phyloP scores from a whole-genome alignment of 1,139 yeast species.

The Magnusiomyces sp. region DNA sequence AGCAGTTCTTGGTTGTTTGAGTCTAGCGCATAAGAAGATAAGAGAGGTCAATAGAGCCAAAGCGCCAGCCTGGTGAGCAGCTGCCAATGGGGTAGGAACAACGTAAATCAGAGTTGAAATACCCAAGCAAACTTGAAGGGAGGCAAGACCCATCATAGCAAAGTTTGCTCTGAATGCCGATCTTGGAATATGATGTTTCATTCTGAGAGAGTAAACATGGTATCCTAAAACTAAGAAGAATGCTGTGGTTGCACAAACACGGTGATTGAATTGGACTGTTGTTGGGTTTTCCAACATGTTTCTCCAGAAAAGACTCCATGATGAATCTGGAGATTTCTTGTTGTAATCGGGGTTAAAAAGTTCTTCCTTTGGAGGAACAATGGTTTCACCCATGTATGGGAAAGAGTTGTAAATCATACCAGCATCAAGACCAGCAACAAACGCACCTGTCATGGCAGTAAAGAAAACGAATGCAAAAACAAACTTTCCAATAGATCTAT shows the following conservation, averaged over 20 bases:
- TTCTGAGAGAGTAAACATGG: constrained; percentile 49
- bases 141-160: constrained; percentile 69
- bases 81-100: constrained; percentile 90
- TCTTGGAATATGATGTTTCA: constrained; percentile 50
- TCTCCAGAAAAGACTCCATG: constrained; percentile 76
- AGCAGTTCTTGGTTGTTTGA: constrained; percentile 55
- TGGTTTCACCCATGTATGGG: constrained; percentile 84
- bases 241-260: constrained; percentile 76
- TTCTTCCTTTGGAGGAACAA: constrained; percentile 65
- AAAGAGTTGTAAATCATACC: constrained; percentile 92
- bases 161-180: constrained; percentile 50
- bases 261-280: constrained; percentile 87
- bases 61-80: constrained; percentile 97
- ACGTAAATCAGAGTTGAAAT: constrained; percentile 75
- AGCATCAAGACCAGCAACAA: constrained; percentile 98
- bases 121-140: constrained; percentile 79
- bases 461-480: constrained; percentile 63
- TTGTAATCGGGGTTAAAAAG: constrained; percentile 65
- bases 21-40: constrained; percentile 57
- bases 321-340: constrained; percentile 29
- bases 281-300: constrained; percentile 92
- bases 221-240: constrained; percentile 61
- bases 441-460: constrained; percentile 95
- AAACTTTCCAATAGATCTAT: constrained; percentile 48
- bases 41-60: constrained; percentile 77